These are phyloP conservation scores for Elaeis oleifera DNA, from an alignment of 202 grass and related monocot species.

Conservation along the genomic window DNA sequence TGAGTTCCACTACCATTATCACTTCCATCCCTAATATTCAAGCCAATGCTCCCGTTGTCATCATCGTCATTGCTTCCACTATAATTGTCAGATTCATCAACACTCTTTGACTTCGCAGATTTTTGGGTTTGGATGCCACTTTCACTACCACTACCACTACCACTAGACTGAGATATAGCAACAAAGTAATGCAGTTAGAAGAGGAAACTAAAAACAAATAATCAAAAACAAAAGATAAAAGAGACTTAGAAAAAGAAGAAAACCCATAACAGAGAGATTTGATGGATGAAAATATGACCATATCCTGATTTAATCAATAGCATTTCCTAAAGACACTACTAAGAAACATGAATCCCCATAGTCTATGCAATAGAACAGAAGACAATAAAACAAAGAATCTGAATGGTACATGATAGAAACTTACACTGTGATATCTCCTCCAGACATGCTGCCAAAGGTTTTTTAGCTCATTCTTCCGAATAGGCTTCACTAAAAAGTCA, in stretches of 20 bases:
- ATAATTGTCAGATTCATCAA: constrained; percentile 44
- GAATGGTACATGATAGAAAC: constrained; percentile 8
- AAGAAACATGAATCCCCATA: too few species aligned
- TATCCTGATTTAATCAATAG: too few species aligned
- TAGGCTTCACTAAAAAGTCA: constrained; percentile 86
- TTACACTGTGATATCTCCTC: constrained; percentile 84
- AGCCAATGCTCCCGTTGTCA: constrained; percentile 35
- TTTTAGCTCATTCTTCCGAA: constrained; percentile 93
- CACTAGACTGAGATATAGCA: constrained; percentile 57
- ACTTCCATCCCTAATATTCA: constrained; percentile 73
- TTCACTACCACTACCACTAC: constrained; percentile 86
- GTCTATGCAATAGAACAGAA: too few species aligned
- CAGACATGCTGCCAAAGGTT: constrained; percentile 96
- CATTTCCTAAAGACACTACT: too few species aligned
- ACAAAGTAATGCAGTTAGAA: background rate
- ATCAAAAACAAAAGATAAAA: background rate
- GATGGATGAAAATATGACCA: too few species aligned
- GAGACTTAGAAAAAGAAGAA: too few species aligned
- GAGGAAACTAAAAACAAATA: constrained; percentile 14
- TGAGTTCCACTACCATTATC: constrained; percentile 85
- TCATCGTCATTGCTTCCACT: constrained; percentile 32
- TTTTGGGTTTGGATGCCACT: constrained; percentile 82
- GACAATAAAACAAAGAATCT: too few species aligned
- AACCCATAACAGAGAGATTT: too few species aligned
- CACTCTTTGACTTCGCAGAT: constrained; percentile 40